phyloP scores from a whole-genome alignment of 805 yeast genomes.

The Yarrowia osloensis region DNA sequence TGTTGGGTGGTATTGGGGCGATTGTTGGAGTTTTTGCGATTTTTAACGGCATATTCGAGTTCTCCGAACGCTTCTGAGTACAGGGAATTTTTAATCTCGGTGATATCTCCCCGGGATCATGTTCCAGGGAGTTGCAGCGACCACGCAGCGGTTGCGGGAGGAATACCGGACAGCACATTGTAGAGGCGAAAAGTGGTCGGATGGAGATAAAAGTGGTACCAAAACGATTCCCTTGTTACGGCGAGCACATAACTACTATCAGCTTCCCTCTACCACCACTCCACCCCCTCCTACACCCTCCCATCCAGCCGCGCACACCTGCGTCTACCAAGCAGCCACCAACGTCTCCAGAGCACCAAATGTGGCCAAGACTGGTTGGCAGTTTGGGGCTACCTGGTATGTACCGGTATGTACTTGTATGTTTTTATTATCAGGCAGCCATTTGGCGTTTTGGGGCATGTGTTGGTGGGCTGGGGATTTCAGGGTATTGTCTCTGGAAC shows the following conservation, averaged over 20 bases:
- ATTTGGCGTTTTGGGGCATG: too few species aligned
- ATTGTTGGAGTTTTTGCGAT: background rate
- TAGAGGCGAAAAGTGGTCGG: background rate
- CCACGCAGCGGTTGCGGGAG: slow-evolving; percentile 4
- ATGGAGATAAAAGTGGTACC: too few species aligned
- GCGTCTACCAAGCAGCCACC: background rate
- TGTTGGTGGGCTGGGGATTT: too few species aligned
- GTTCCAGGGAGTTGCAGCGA: background rate
- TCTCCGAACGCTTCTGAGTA: too few species aligned
- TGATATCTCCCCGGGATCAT: background rate
- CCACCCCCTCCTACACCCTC: background rate
- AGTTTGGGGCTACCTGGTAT: too few species aligned
- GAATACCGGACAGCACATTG: too few species aligned
- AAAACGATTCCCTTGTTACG: too few species aligned
- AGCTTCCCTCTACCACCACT: background rate
- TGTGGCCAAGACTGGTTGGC: background rate
- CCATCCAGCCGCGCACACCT: background rate
- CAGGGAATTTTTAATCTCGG: background rate
- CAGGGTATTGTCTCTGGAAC: too few species aligned
- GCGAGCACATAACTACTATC: background rate
- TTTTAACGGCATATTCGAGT: background rate
- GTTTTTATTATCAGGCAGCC: too few species aligned
- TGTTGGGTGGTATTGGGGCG: background rate
- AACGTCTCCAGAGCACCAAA: background rate
- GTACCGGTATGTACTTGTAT: too few species aligned